These are phyloP conservation scores for Tripidium arundinaceum DNA, from an alignment of 202 grass and related monocot genomes.

Conservation along the genomic window DNA sequence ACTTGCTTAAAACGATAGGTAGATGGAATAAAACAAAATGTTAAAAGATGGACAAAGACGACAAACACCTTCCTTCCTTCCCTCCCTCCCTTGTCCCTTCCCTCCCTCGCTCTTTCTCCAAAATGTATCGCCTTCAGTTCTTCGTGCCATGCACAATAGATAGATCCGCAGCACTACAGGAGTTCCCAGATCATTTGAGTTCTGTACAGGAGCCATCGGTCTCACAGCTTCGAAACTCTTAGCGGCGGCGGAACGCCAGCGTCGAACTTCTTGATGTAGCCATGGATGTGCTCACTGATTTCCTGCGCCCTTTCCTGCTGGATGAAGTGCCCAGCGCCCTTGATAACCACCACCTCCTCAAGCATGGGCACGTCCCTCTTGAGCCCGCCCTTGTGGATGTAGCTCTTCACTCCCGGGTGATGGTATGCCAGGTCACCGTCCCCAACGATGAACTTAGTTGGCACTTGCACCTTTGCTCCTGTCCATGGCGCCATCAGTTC, in stretches of 20 bases:
- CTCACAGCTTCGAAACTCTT: slow-evolving; percentile 30
- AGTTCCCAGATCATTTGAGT: neutral
- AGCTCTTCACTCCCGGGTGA: slow-evolving; percentile 57
- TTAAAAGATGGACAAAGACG: neutral
- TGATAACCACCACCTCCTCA: slow-evolving; percentile 62
- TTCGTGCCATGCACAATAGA: neutral
- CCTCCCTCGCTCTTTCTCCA: neutral
- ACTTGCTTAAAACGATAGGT: neutral
- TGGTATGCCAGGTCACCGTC: slow-evolving; percentile 63
- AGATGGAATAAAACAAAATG: neutral
- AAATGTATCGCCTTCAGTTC: neutral
- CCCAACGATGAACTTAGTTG: slow-evolving; percentile 70
- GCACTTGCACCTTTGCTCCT: slow-evolving; percentile 54
- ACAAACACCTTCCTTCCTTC: neutral
- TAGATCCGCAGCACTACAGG: neutral
- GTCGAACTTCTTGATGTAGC: slow-evolving; percentile 62
- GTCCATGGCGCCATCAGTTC: slow-evolving; percentile 72
- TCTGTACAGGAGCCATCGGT: neutral
- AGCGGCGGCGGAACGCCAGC: neutral
- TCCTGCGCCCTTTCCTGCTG: slow-evolving; percentile 74
- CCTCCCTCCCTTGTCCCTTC: no score
- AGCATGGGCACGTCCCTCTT: slow-evolving; percentile 69
- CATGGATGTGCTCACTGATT: slow-evolving; percentile 68
- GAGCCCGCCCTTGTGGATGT: slow-evolving; percentile 70
- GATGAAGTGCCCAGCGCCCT: slow-evolving; percentile 60